phyloP scores from a whole-genome alignment of 768 basidiomycete species.

The Mycena capillaripes region DNA sequence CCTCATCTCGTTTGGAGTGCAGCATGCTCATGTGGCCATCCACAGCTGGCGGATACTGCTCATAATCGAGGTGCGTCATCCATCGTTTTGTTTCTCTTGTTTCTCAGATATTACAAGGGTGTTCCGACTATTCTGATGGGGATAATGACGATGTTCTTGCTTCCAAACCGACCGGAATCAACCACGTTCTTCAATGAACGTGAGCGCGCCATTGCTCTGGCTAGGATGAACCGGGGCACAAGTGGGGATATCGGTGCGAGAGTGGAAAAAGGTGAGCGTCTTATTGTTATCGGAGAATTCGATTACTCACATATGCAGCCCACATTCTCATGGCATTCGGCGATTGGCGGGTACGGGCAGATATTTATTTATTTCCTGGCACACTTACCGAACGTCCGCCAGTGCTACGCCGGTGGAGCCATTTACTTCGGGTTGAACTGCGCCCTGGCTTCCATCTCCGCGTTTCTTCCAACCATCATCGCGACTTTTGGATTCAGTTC shows the following conservation, averaged over 20 bases:
- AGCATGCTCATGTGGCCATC: conserved; percentile 66
- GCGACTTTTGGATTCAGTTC: conserved; percentile 78
- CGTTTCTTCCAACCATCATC: conserved; percentile 89
- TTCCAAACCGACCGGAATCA: conserved; percentile 71
- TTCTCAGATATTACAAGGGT: conserved; percentile 58
- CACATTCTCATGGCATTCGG: conserved; percentile 74
- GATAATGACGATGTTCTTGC: conserved; percentile 59
- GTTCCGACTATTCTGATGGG: conserved; percentile 77
- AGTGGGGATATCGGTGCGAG: conserved; percentile 76
- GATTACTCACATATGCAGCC: conserved; percentile 48
- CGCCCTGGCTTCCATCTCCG: conserved; percentile 83
- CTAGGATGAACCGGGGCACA: conserved; percentile 75
- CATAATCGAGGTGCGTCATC: conserved; percentile 71
- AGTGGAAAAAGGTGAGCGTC: conserved; percentile 68
- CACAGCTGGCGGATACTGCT: conserved; percentile 76
- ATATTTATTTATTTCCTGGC: neutral
- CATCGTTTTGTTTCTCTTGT: neutral
- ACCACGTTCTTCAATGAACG: conserved; percentile 58
- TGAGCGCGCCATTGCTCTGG: conserved; percentile 73
- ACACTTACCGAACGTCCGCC: neutral
- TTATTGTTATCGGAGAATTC: neutral
- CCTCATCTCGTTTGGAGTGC: conserved; percentile 85
- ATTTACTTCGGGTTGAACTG: conserved; percentile 86
- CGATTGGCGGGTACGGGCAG: conserved; percentile 75
- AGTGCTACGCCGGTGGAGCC: conserved; percentile 77